phyloP scores from a whole-genome alignment of 179 eudicot species.

The Spergularia azorica region DNA sequence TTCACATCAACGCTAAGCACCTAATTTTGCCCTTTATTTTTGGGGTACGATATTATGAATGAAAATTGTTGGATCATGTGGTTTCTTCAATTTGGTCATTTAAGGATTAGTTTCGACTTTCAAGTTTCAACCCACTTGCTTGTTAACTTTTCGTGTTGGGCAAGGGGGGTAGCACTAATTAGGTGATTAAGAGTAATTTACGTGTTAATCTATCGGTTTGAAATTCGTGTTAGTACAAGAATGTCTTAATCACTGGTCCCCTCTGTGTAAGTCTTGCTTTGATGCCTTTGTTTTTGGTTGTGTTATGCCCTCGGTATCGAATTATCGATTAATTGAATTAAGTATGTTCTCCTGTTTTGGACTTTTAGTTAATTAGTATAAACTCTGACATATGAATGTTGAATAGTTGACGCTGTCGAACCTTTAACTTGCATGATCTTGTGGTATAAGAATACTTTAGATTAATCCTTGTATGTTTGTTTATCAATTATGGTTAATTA shows the following conservation, averaged over 20 bases:
- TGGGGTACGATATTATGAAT: slow-evolving; percentile 1
- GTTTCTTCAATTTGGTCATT: slow-evolving; percentile 20
- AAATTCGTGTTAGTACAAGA: background rate
- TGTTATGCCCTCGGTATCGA: background rate
- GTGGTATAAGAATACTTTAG: background rate
- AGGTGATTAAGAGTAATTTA: slow-evolving; percentile 10
- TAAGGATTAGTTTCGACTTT: background rate
- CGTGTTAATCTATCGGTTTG: background rate
- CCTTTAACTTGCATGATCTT: slow-evolving; percentile 7
- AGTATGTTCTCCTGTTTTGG: background rate
- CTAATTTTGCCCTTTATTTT: slow-evolving; percentile 21
- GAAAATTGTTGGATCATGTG: slow-evolving; percentile 2
- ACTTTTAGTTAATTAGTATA: slow-evolving; percentile 2
- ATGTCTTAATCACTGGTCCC: slow-evolving; percentile 15
- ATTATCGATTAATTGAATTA: background rate
- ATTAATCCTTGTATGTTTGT: background rate
- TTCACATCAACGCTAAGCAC: slow-evolving; percentile 28
- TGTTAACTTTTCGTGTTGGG: slow-evolving; percentile 7
- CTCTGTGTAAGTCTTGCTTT: background rate
- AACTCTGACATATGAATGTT: slow-evolving; percentile 17
- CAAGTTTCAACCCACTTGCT: slow-evolving; percentile 16
- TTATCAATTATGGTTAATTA: background rate
- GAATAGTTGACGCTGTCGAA: slow-evolving; percentile 11
- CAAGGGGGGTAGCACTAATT: background rate
- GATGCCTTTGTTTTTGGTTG: background rate